Conservation (phyloP, 495 filamentous ascomycete species). For the Neurospora sp. region DNA sequence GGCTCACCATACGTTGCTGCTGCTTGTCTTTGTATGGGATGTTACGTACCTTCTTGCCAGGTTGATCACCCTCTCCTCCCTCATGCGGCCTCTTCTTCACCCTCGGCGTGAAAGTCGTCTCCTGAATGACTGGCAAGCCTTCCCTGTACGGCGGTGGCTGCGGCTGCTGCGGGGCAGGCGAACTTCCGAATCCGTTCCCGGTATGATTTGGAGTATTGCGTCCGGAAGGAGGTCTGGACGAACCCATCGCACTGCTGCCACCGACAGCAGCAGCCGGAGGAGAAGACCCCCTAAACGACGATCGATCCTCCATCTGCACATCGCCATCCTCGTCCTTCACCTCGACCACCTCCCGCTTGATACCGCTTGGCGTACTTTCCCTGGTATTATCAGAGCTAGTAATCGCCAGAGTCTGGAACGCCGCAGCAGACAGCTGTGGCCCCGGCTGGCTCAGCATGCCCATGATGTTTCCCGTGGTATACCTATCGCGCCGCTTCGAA, state of each 20-base stretch:
- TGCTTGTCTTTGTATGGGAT: not conserved
- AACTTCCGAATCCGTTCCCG: not conserved
- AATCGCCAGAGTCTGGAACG: conserved; percentile 5
- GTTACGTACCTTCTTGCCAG: conserved; percentile 20
- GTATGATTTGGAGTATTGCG: not conserved
- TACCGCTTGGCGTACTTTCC: not conserved
- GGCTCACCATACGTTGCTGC: not conserved
- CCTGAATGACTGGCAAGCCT: conserved; percentile 14
- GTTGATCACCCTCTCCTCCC: conserved; percentile 5
- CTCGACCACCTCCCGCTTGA: not conserved
- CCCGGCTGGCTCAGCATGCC: conserved; percentile 30
- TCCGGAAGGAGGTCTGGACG: not conserved
- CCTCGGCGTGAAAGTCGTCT: conserved; percentile 7
- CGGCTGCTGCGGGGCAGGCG: conserved; percentile 4
- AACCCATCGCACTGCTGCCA: not conserved
- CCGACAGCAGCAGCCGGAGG: not conserved
- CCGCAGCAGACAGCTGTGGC: conserved; percentile 7
- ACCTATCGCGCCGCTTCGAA: conserved; percentile 61
- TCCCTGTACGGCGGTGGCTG: conserved; percentile 9
- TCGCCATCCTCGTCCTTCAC: conserved; percentile 7
- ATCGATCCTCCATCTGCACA: conserved; percentile 19
- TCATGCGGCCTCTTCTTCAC: conserved; percentile 23
- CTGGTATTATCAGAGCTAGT: not conserved
- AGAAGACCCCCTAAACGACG: not conserved
- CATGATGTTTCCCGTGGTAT: conserved; percentile 59